A percentile compares a stretch with the other conserved stretches of the same genome.
phyloP scores from a whole-genome alignment of 306 rosid genomes.

The Inga laurina region DNA sequence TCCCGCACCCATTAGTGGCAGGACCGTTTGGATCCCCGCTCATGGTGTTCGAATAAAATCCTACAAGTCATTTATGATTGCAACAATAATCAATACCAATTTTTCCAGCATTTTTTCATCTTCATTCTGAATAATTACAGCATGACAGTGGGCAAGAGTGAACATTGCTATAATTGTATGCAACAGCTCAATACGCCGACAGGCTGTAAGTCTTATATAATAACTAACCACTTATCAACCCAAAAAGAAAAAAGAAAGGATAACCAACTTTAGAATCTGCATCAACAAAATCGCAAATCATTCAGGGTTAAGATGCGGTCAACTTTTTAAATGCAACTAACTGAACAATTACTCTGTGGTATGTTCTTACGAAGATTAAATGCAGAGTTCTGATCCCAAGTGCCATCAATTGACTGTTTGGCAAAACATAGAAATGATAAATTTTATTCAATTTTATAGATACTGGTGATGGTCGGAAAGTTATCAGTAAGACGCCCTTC shows the following conservation, averaged over 20 bases:
- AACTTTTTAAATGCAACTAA: background rate
- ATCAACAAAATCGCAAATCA: background rate
- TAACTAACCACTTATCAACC: background rate
- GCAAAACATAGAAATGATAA: background rate
- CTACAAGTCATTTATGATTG: conserved; percentile 36
- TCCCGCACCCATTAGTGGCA: conserved; percentile 55
- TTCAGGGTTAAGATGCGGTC: background rate
- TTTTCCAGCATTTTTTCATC: conserved; percentile 14
- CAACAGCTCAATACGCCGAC: background rate
- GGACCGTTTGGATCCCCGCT: conserved; percentile 51
- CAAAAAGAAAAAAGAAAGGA: background rate
- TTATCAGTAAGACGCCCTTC: background rate
- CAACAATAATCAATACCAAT: conserved; percentile 34
- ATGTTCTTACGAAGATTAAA: background rate
- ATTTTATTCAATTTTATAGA: background rate
- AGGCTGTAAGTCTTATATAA: background rate
- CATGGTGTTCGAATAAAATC: conserved; percentile 49
- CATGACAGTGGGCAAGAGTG: background rate
- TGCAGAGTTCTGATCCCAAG: background rate
- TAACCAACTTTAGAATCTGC: background rate
- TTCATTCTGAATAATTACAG: conserved; percentile 22
- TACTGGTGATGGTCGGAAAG: background rate
- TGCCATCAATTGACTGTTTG: background rate
- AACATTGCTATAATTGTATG: background rate
- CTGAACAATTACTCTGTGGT: background rate